Percentiles rank a stretch among this genome's conserved stretches.
phyloP scores from a whole-genome alignment of 441 rosid genomes.

The Croton laevigatus region DNA sequence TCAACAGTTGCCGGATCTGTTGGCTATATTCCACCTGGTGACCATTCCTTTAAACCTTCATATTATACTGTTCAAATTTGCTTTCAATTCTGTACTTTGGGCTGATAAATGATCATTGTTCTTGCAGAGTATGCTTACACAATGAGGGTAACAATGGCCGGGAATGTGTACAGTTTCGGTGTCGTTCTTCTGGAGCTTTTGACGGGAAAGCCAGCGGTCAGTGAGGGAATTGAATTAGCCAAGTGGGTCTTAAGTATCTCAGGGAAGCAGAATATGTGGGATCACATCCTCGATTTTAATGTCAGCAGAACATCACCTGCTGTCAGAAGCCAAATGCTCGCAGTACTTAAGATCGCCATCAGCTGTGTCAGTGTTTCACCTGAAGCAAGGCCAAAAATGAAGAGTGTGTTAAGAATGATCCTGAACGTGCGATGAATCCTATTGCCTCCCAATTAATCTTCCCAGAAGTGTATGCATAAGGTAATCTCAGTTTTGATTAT shows the following conservation, averaged over 20 bases:
- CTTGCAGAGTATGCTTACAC: constrained; percentile 87
- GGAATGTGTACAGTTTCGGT: constrained; percentile 81
- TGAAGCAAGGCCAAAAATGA: constrained; percentile 80
- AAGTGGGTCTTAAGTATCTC: constrained; percentile 66
- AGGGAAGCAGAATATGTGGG: constrained; percentile 40
- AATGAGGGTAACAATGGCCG: constrained; percentile 84
- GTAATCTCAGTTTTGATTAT: constrained; percentile 14
- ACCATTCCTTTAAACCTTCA: constrained; percentile 12
- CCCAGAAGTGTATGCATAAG: not conserved
- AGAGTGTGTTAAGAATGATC: constrained; percentile 64
- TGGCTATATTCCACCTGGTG: constrained; percentile 87
- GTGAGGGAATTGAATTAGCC: constrained; percentile 66
- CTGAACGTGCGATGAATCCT: constrained; percentile 43
- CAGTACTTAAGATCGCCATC: constrained; percentile 66
- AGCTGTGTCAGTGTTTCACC: constrained; percentile 65
- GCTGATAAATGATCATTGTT: constrained; percentile 4
- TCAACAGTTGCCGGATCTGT: constrained; percentile 83
- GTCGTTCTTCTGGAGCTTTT: constrained; percentile 74
- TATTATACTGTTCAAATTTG: not conserved
- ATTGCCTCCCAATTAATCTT: not conserved
- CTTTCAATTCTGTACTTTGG: not conserved
- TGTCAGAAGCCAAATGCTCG: constrained; percentile 68
- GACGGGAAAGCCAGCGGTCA: constrained; percentile 74
- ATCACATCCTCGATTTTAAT: constrained; percentile 62
- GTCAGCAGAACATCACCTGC: constrained; percentile 53